Percentiles rank a stretch among this genome's conserved stretches.
phyloP scores from a whole-genome alignment of 345 rosid species.

The Eucalyptus tenuipes region DNA sequence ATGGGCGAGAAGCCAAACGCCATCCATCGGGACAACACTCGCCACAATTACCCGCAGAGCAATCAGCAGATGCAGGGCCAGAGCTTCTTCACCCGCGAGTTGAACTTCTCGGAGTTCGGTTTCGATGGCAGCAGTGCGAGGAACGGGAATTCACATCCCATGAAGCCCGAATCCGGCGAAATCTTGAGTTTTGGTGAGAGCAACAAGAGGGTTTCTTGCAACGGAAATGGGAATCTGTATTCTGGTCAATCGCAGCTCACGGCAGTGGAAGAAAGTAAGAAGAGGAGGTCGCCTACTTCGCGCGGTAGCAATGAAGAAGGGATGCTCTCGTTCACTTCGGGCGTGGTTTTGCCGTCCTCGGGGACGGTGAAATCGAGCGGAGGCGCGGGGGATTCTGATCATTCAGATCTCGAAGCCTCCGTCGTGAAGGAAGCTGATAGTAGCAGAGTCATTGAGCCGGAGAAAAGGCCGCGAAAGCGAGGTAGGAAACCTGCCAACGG shows the following conservation, averaged over 20 bases:
- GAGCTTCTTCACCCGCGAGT: conserved; percentile 31
- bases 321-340: conserved; percentile 75
- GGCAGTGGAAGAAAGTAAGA: conserved; percentile 54
- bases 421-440: conserved; percentile 62
- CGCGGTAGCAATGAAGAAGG: conserved; percentile 72
- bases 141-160: conserved; percentile 30
- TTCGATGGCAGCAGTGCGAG: conserved; percentile 25
- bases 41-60: conserved; percentile 1
- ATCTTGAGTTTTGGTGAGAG: conserved; percentile 70
- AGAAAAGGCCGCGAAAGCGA: conserved; percentile 75
- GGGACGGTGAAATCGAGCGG: conserved; percentile 38
- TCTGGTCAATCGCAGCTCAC: conserved; percentile 30
- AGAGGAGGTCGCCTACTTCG: conserved; percentile 48
- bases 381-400: conserved; percentile 69
- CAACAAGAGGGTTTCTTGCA: conserved; percentile 30
- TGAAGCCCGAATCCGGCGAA: conserved; percentile 77
- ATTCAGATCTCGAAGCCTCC: conserved; percentile 92
- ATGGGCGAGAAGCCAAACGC: conserved; percentile 27
- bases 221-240: conserved; percentile 32
- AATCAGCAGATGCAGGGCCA: conserved; percentile 22
- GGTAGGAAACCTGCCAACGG: conserved; percentile 98
- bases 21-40: conserved; percentile 2
- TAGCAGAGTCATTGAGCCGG: conserved; percentile 51
- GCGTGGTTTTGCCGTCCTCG: conserved; percentile 47
- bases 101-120: conserved; percentile 62